Evolutionary conservation across 1,284 basidiomycete species (phyloP).

Genomic region (Cutaneotrichosporon sp.): DNA sequence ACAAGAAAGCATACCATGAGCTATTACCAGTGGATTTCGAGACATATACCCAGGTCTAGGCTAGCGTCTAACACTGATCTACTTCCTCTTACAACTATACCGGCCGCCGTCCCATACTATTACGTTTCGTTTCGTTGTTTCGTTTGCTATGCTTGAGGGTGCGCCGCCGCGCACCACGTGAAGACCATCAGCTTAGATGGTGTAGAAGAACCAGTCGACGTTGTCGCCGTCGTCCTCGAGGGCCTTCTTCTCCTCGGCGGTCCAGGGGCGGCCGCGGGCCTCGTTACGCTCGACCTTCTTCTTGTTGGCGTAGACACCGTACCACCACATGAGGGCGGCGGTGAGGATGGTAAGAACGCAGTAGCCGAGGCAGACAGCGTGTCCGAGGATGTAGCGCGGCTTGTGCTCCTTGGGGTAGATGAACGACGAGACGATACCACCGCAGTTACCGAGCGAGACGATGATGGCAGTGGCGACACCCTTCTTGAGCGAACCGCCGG

Average conservation of each 20-base stretch:
- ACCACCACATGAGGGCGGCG: constrained; percentile 30
- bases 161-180: not conserved
- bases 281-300: constrained; percentile 34
- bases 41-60: constrained; percentile 1
- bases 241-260: constrained; percentile 36
- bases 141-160: not conserved
- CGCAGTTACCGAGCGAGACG: constrained; percentile 60
- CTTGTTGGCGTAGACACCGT: constrained; percentile 31
- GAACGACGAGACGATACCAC: constrained; percentile 58
- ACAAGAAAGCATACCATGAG: constrained; percentile 10
- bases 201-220: constrained; percentile 44
- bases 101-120: constrained; percentile 4
- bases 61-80: constrained; percentile 6
- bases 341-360: constrained; percentile 27
- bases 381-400: constrained; percentile 35
- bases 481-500: constrained; percentile 61
- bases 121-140: not conserved
- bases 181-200: constrained; percentile 26
- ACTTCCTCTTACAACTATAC: constrained; percentile 10
- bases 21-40: not conserved
- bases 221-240: constrained; percentile 42
- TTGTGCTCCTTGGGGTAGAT: constrained; percentile 50
- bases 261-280: constrained; percentile 34
- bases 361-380: constrained; percentile 41
- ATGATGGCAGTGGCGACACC: constrained; percentile 62